phyloP scores from a whole-genome alignment of 441 rosid genomes.

The Lepidium campestre region DNA sequence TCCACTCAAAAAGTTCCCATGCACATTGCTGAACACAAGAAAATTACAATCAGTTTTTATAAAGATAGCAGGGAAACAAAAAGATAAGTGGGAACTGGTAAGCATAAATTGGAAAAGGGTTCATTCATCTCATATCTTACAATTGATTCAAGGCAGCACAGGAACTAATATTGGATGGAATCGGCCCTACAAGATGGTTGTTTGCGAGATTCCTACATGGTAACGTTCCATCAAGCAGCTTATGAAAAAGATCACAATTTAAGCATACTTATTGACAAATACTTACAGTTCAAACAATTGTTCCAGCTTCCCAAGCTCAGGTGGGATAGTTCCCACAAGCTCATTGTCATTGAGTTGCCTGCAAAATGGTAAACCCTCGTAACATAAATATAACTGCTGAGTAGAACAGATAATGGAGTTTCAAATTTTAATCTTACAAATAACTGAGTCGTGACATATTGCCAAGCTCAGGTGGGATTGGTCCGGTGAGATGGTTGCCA shows the following conservation, averaged over 20 bases:
- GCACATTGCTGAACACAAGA: conserved; percentile 55
- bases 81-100: background rate
- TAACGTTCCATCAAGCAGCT: background rate
- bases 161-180: conserved; percentile 68
- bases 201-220: conserved; percentile 74
- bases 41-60: background rate
- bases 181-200: conserved; percentile 74
- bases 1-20: conserved; percentile 71
- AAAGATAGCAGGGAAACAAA: background rate
- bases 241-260: background rate
- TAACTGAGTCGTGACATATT: conserved; percentile 94
- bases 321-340: conserved; percentile 75
- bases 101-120: background rate
- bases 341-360: conserved; percentile 85
- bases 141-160: conserved; percentile 84
- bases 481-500: conserved; percentile 79
- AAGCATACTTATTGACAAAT: background rate
- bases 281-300: conserved; percentile 90
- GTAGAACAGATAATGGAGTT: background rate
- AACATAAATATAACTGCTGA: background rate
- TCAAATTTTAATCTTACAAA: conserved; percentile 40
- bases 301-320: conserved; percentile 92
- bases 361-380: background rate
- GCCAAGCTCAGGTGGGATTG: conserved; percentile 90
- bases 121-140: conserved; percentile 35